These are phyloP conservation scores for Plasmodium blacklocki DNA, from an alignment of 169 alveolate species.

Conservation along the genomic window DNA sequence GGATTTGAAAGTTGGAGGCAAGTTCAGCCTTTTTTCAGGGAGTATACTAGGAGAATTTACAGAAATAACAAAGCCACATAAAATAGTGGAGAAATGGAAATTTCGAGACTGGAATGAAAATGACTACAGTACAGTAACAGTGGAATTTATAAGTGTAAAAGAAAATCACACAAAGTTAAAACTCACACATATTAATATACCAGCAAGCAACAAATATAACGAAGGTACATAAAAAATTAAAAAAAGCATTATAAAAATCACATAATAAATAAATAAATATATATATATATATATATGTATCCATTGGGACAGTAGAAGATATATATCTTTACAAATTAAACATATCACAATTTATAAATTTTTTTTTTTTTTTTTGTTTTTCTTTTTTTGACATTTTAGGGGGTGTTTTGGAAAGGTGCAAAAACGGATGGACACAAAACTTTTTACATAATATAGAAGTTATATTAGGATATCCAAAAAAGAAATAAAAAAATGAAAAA, in stretches of 20 bases:
- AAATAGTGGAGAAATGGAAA: conserved; percentile 43
- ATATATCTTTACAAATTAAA: neutral
- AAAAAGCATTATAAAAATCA: too few species aligned
- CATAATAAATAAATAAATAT: too few species aligned
- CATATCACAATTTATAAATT: too few species aligned
- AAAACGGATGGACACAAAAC: conserved; percentile 73
- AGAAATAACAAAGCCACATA: conserved; percentile 27
- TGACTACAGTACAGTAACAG: conserved; percentile 54
- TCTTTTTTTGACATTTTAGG: neutral
- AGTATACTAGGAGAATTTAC: conserved; percentile 54
- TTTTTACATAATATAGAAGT: conserved; percentile 43
- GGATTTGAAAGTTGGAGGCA: conserved; percentile 76
- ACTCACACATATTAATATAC: conserved; percentile 54
- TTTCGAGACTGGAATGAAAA: conserved; percentile 56
- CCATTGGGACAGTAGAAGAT: neutral
- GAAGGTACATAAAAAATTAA: conserved; percentile 23
- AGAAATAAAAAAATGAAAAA: conserved; percentile 11
- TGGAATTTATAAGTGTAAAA: conserved; percentile 26
- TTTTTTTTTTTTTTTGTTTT: too few species aligned
- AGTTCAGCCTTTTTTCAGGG: conserved; percentile 31
- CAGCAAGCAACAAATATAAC: conserved; percentile 33
- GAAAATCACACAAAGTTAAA: conserved; percentile 66
- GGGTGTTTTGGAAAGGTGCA: conserved; percentile 67
- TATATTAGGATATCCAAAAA: conserved; percentile 65
- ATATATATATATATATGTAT: neutral